Percentiles rank a stretch among this genome's conserved stretches.
phyloP scores from a whole-genome alignment of 768 basidiomycete species.

The Collybia sordida region DNA sequence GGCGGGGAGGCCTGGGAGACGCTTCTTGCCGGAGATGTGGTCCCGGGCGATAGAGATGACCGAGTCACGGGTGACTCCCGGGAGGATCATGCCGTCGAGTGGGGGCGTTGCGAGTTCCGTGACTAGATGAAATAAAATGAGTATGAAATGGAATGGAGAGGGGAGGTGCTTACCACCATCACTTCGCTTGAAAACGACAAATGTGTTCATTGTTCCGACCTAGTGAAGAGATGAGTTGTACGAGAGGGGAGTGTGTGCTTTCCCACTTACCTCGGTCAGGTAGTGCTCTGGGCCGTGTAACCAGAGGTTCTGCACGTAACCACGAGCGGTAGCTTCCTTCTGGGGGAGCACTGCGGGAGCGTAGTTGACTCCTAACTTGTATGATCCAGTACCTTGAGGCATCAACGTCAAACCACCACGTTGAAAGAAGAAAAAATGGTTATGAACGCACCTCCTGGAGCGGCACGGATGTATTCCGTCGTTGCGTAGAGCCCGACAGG shows the following conservation, averaged over 20 bases:
- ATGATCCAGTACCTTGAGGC: constrained; percentile 73
- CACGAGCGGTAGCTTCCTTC: constrained; percentile 67
- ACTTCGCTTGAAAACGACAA: constrained; percentile 71
- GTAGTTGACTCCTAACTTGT: constrained; percentile 87
- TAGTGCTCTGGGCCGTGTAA: constrained; percentile 69
- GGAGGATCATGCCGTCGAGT: constrained; percentile 88
- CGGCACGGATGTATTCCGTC: constrained; percentile 80
- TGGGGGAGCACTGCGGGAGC: constrained; percentile 88
- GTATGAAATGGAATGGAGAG: not conserved
- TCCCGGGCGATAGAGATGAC: constrained; percentile 70
- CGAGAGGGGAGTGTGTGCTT: too few relatives aligned
- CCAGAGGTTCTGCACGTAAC: constrained; percentile 91
- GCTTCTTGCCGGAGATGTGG: constrained; percentile 48
- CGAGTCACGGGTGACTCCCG: constrained; percentile 89
- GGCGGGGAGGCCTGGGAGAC: constrained; percentile 50
- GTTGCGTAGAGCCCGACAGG: constrained; percentile 87
- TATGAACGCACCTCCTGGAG: constrained; percentile 67
- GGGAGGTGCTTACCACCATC: constrained; percentile 51
- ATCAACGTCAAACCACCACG: not conserved
- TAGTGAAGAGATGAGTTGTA: constrained; percentile 38
- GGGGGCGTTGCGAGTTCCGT: constrained; percentile 87
- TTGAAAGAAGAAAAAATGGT: not conserved
- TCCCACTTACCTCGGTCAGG: constrained; percentile 44
- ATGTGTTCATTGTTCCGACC: constrained; percentile 94
- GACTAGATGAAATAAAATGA: constrained; percentile 39